Conservation (phyloP, 768 basidiomycete species). For the Psilocybe tampanensis region DNA sequence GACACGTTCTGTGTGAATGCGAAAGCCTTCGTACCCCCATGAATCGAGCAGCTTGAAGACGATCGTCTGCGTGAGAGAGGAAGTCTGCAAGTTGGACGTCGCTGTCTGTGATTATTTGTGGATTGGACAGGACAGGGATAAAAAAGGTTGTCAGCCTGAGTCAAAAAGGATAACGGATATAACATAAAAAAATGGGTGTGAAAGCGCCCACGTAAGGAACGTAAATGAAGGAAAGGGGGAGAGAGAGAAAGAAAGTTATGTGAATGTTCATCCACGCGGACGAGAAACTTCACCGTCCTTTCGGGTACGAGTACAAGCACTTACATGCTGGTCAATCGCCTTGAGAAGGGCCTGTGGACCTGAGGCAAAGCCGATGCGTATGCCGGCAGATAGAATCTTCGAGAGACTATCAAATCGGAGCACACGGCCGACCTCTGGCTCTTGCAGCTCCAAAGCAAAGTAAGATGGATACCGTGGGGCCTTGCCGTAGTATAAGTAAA, state of each 20-base stretch:
- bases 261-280: slow-evolving; percentile 11
- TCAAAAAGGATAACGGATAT: neutral
- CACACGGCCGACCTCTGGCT: slow-evolving; percentile 73
- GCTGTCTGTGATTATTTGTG: slow-evolving; percentile 59
- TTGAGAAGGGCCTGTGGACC: slow-evolving; percentile 70
- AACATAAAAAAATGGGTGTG: neutral
- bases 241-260: slow-evolving; percentile 1
- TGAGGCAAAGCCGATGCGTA: slow-evolving; percentile 80
- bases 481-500: slow-evolving; percentile 74
- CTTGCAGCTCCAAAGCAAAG: slow-evolving; percentile 75
- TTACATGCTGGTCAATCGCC: slow-evolving; percentile 71
- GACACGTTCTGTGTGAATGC: slow-evolving; percentile 65
- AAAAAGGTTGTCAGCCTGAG: too few relatives aligned
- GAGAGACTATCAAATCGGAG: slow-evolving; percentile 89
- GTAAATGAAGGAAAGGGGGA: neutral
- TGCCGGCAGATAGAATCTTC: slow-evolving; percentile 77
- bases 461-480: slow-evolving; percentile 72
- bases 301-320: too few relatives aligned
- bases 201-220: neutral
- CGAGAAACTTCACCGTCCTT: too few relatives aligned
- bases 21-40: slow-evolving; percentile 82
- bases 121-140: too few relatives aligned
- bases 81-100: slow-evolving; percentile 67
- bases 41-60: slow-evolving; percentile 55
- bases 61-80: slow-evolving; percentile 67